Base-by-base conservation (phyloP, 352 stramenopile species). In the Pythium phragmiticola region DNA sequence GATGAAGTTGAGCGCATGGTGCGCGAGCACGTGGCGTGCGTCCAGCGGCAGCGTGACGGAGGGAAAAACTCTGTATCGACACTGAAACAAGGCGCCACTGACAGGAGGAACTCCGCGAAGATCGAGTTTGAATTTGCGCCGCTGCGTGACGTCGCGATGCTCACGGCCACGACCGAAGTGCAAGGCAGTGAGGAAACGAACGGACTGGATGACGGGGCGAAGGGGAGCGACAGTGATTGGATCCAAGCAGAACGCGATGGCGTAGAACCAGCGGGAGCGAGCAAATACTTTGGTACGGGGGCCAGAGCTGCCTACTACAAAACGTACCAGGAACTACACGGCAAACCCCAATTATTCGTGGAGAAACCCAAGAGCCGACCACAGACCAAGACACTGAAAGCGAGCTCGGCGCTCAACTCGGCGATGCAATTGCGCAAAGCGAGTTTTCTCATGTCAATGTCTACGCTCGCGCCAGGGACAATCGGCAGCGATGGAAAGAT, bases 321-420 rank as follows among this genome's bases (percentile, higher is more conserved):
- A 30, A 76, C 70, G 46, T 89, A 87, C 52, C 63, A 73, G 9
- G 76, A 84, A 13, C 70, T 87, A 3, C 80, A 89, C 48, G 69
- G 65, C 37, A 89, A 87, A 57, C 69, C 77, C 0, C 80, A 89
- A 2, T 65, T 89, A 28, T 89, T 87, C 48, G 58, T 85, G 4
- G 68, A 85, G 12, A 72, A 53, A 14, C 45, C 30, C 11, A 70
- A 52, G 46, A 63, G 52, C 60, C 19, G 30, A 48, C 42, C 42
- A 17, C 53, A 47, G 28, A 4, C 19, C 43, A 72, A 68, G 55
- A 46, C 59, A 11, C 42, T 72, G 3, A 71, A 71, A 11, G 34
- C 72, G 2, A 64, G 53, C n/a, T 26, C 65, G 23, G 52, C 69
- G 28, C 11, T 70, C n/a, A 43, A 57, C 4, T 68, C 69, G 21